Base-by-base conservation (phyloP, 2,329 filamentous ascomycete genomes). In the Graphilbum ipis-grandicollis region DNA sequence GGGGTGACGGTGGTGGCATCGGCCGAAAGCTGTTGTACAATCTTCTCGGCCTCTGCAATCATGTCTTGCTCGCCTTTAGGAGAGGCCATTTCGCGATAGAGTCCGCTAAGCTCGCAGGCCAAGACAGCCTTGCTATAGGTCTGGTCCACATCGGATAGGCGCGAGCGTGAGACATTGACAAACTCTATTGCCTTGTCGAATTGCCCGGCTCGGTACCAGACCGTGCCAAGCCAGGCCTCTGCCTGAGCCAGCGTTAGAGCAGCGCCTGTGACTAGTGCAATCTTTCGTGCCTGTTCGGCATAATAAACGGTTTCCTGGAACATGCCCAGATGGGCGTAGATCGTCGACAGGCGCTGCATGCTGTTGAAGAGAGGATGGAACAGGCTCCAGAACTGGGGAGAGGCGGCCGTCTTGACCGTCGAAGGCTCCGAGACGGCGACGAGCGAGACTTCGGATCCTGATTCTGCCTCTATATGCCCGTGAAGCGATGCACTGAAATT, bases 261-360 rank as follows among this genome's bases (percentile, higher is more conserved):
- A 0, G 79, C 75, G 34, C 68, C 62, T 9, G 80, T 70, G n/a
- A 68, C 71, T 40, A 68, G 65, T 18, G 82, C 82, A 41, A 93
- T 70, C 48, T 79, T 83, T 37, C 79, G 64, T 0, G 85, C 85
- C 47, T 90, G 80, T 46, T 94, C 79, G 2, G 79, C 77, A 46
- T 93, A 92, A 52, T 86, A 90, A 1, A 88, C 59, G 2, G 88
- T 88, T 52, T 96, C 88, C 41, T 83, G 76, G 44, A 85, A 83
- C 56, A 93, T 70, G 21, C 90, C 90, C 43, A 90, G 71, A 44
- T 93, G 79, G 1, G 79, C 74, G 47, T 86, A 93, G 1, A 93
- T 62, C 4, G 69, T 68, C 1, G 84, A 84, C 3, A 93, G 68
- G 40, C 85, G 76, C 41, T 76, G 57, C 13, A 93, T 61, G 39